Evolutionary conservation across 305 asterid genomes (phyloP).

Genomic region (Ilex paraguariensis): DNA sequence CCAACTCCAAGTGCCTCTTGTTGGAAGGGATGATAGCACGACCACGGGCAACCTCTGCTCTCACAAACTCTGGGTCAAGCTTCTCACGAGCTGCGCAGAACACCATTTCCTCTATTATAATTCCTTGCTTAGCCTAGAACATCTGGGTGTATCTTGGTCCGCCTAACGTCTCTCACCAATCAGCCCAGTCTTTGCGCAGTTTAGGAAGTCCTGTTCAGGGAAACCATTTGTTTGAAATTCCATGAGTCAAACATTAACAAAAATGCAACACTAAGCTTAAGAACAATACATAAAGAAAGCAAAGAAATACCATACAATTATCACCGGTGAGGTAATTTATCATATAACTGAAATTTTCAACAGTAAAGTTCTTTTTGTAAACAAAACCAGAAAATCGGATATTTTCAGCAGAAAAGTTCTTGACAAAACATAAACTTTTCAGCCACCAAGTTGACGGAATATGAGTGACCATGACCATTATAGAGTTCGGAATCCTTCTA

Average conservation of each 20-base stretch:
- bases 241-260: background rate
- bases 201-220: conserved; percentile 70
- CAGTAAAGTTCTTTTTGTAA: too few relatives aligned
- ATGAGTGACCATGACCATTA: too few relatives aligned
- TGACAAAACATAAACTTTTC: too few relatives aligned
- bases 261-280: conserved; percentile 5
- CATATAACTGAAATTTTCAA: too few relatives aligned
- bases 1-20: conserved; percentile 84
- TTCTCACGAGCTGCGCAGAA: conserved; percentile 92
- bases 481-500: too few relatives aligned
- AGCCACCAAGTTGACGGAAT: too few relatives aligned
- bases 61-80: conserved; percentile 82
- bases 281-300: background rate
- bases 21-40: conserved; percentile 97
- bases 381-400: too few relatives aligned
- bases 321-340: too few relatives aligned
- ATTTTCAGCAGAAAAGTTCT: too few relatives aligned
- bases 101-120: conserved; percentile 86
- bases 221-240: conserved; percentile 7
- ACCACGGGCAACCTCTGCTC: conserved; percentile 95
- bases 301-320: too few relatives aligned
- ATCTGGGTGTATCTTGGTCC: conserved; percentile 82
- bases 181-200: conserved; percentile 80
- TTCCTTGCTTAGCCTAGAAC: conserved; percentile 88
- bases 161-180: conserved; percentile 67